Base-by-base conservation (phyloP, 495 filamentous ascomycete genomes). In the Entonaema liquescens region DNA sequence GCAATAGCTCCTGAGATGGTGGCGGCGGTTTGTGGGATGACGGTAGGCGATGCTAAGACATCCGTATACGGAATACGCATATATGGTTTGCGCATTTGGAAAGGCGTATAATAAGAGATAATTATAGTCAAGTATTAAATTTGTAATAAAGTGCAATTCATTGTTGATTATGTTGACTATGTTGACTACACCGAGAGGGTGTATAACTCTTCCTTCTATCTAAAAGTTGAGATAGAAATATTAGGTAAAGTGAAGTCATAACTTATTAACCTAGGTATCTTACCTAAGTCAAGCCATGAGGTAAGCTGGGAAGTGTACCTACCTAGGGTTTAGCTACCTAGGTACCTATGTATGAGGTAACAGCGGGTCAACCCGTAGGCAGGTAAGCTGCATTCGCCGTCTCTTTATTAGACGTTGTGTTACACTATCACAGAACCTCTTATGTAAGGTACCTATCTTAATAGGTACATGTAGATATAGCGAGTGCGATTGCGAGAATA, bases 11-110 rank as follows among this genome's bases (percentile, higher is more conserved):
- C 93, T 6, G 86, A 71, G 25, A 91, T 75, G 1, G 92, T 90
- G 36, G 79, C 82, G 23, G 95, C 93, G 58, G 83, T 88, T 31
- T 80, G 71, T 0, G 95, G 95, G 53, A 92, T 83, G 77, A 94
- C 92, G 42, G 83, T 84, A 4, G 95, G 90, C 12, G 90, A 83
- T n/a, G 95, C 92, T 52, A 98, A 83, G 26, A 91, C 89, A 52
- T 90, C 88, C 64, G 92, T 97, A 76, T 93, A 99, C 68, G 95
- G 95, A 74, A 98, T 96, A 74, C 95, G 87, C 83, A 97, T 90
- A 31, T 91, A 85, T 67, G 90, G 83, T 74, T 85, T 89, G 76
- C 85, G 85, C 89, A 91, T 91, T 62, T 68, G 70, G 67, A 75
- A 52, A 25, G 59, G 49, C 55, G n/a, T 54, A 26, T 38, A 9